These are phyloP conservation scores for Yamadazyma kanchanaburiensis DNA, from an alignment of 1,139 yeast genomes.

Conservation along the genomic window DNA sequence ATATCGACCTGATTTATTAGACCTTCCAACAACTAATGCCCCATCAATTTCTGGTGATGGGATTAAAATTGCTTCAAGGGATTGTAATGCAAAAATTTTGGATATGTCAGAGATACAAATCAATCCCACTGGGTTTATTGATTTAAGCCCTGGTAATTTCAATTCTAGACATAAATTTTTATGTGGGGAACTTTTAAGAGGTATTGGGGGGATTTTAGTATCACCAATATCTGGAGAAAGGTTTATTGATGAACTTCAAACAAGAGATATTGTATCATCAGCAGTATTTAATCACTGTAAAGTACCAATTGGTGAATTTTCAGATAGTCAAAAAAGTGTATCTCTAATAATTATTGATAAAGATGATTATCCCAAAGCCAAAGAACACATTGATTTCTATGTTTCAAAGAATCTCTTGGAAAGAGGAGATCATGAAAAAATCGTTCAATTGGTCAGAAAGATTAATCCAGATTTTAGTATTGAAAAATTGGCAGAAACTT, in stretches of 20 bases:
- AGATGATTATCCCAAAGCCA: constrained; percentile 25
- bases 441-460: constrained; percentile 13
- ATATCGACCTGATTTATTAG: constrained; percentile 29
- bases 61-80: constrained; percentile 29
- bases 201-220: constrained; percentile 36
- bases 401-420: constrained; percentile 22
- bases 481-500: constrained; percentile 10
- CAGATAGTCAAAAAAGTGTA: constrained; percentile 14
- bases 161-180: constrained; percentile 26
- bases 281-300: constrained; percentile 22
- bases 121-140: constrained; percentile 39
- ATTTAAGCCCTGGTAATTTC: constrained; percentile 13
- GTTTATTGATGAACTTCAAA: constrained; percentile 33
- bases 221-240: constrained; percentile 28
- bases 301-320: constrained; percentile 9
- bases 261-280: constrained; percentile 31
- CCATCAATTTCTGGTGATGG: constrained; percentile 37
- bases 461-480: constrained; percentile 13
- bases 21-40: constrained; percentile 36
- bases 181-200: constrained; percentile 37
- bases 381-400: constrained; percentile 29
- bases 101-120: constrained; percentile 38
- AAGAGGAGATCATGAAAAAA: constrained; percentile 21
- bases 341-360: constrained; percentile 25
- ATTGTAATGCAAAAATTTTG: constrained; percentile 27